Evolutionary conservation across 164 flowering plant genomes (phyloP).

Genomic region (Magnolia kwangsiensis): DNA sequence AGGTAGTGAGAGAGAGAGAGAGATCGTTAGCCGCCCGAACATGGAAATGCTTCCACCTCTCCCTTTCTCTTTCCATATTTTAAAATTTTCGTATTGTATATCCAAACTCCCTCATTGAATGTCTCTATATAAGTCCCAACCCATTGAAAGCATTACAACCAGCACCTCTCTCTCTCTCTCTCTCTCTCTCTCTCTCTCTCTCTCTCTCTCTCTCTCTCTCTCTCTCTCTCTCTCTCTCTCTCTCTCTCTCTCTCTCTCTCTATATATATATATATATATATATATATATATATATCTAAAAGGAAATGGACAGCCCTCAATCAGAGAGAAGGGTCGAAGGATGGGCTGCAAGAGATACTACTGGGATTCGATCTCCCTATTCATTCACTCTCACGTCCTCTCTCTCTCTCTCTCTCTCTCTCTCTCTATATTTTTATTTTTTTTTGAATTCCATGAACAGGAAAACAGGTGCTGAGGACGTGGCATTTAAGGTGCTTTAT

Average conservation of each 20-base stretch:
- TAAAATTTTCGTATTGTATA: no score
- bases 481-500: slow-evolving; percentile 42
- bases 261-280: no score
- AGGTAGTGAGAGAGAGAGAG: not conserved
- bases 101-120: not conserved
- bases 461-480: slow-evolving; percentile 45
- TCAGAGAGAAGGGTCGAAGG: slow-evolving; percentile 33
- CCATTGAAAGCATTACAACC: not conserved
- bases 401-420: slow-evolving; percentile 17
- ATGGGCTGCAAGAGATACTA: slow-evolving; percentile 54
- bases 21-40: not conserved
- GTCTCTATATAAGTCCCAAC: no score
- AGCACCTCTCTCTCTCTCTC: not conserved
- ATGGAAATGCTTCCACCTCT: no score
- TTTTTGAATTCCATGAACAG: slow-evolving; percentile 18
- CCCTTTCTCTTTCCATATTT: not conserved
- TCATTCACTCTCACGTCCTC: slow-evolving; percentile 28
- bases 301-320: slow-evolving; percentile 25
- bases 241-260: not conserved
- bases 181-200: not conserved
- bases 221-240: not conserved
- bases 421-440: not conserved
- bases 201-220: not conserved
- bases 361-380: slow-evolving; percentile 46
- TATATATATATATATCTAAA: no score